Percentiles rank a stretch among this genome's conserved stretches.
Conservation (phyloP, 2,329 filamentous ascomycete genomes). For the Xylariaceae sp. region DNA sequence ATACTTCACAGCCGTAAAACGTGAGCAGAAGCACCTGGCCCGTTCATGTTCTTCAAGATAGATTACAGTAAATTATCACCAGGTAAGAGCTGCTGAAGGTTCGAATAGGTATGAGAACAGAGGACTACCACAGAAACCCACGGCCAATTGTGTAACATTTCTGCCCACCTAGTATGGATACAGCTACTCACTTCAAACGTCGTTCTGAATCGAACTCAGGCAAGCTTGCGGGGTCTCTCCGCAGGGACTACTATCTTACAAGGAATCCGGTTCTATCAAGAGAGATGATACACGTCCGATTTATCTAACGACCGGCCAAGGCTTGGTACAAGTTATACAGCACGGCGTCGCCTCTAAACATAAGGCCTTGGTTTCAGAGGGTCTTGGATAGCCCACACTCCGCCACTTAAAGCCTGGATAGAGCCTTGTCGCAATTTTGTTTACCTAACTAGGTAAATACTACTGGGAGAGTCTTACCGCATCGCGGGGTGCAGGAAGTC, state of each 20-base stretch:
- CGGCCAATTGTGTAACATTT: too few species aligned
- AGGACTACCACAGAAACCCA: too few species aligned
- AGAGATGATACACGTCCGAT: neutral
- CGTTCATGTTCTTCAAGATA: neutral
- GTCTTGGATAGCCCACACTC: neutral
- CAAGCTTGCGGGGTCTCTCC: neutral
- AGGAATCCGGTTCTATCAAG: neutral
- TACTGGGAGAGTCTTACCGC: neutral
- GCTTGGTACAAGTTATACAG: neutral
- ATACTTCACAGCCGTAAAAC: neutral
- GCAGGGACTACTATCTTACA: neutral
- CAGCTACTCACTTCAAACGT: neutral
- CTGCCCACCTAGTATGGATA: neutral
- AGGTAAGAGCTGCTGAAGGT: too few species aligned
- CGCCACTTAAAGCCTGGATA: neutral
- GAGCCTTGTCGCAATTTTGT: neutral
- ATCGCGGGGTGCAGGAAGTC: neutral
- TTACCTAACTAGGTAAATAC: neutral
- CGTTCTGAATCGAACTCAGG: neutral
- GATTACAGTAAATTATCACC: too few species aligned
- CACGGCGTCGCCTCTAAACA: neutral
- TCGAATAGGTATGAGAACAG: too few species aligned
- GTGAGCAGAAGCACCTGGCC: neutral
- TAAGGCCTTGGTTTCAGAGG: too few species aligned
- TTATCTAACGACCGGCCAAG: too few species aligned